These are phyloP conservation scores for Xylaria grammica DNA, from an alignment of 495 filamentous ascomycete species.

Conservation along the genomic window DNA sequence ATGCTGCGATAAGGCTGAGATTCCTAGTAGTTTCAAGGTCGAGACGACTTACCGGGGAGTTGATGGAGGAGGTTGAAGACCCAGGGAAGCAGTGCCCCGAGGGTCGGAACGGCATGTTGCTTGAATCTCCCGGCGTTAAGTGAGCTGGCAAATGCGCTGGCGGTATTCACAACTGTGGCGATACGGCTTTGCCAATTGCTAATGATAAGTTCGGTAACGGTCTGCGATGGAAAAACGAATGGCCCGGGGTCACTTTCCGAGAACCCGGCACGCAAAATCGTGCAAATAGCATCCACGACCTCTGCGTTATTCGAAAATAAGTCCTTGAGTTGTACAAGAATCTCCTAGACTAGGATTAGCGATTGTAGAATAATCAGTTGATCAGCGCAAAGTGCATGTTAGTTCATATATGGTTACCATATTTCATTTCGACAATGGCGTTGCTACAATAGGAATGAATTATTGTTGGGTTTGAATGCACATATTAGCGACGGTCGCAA, in stretches of 20 bases:
- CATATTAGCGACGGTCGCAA: neutral
- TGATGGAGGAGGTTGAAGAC: conserved; percentile 67
- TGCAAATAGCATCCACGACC: conserved; percentile 76
- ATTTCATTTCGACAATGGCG: too few relatives aligned
- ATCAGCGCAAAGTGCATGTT: neutral
- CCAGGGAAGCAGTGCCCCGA: conserved; percentile 65
- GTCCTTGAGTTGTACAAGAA: conserved; percentile 55
- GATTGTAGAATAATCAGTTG: neutral
- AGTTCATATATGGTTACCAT: neutral
- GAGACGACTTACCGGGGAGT: conserved; percentile 59
- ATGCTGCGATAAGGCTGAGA: conserved; percentile 21
- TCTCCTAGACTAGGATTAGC: conserved; percentile 27
- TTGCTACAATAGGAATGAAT: neutral
- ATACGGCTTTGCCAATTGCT: conserved; percentile 50
- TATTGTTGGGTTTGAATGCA: neutral
- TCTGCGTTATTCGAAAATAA: conserved; percentile 67
- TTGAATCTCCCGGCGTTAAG: conserved; percentile 54
- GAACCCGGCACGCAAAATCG: conserved; percentile 77
- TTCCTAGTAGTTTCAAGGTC: neutral
- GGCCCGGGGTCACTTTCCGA: conserved; percentile 77
- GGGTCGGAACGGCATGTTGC: conserved; percentile 46
- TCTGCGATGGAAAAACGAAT: conserved; percentile 74
- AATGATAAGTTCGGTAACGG: conserved; percentile 74
- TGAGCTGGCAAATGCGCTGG: conserved; percentile 73
- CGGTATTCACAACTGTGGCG: conserved; percentile 76